Base-by-base conservation (phyloP, 768 basidiomycete genomes). In the Kwoniella dejecticola region DNA sequence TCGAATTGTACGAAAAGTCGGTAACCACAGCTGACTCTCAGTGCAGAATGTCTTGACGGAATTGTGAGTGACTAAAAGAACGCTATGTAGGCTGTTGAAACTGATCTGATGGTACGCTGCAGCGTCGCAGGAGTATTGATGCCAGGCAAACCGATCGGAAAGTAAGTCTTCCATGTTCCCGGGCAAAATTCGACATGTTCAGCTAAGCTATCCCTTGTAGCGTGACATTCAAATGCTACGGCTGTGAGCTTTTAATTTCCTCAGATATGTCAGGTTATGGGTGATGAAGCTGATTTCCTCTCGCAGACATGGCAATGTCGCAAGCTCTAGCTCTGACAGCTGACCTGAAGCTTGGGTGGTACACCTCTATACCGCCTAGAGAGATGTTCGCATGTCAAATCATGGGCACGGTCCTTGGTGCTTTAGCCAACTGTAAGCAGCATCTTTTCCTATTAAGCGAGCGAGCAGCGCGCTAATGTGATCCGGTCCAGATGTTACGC, bases 31-130 rank as follows among this genome's bases (percentile, higher is more conserved):
- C 67, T 67, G 63, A 70, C 50, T 2, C 5, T 5, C 40, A 4
- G n/a, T 46, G 11, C 47, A 76, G 69, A 80, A 80, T 50, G 79
- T 80, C n/a, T 38, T 80, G 38, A 80, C 78, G 1, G 79, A 80
- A 49, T 78, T 79, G 77, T 76, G 29, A 67, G 75, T 23, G 26
- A 19, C 7, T 27, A n/a, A n/a, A n/a, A n/a, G 11, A 29, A 10
- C 24, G 10, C 24, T 48, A 15, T 27, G 10, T 44, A 17, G 17
- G 2, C 29, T 15, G 13, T 19, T 36, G 7, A 36, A 13, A 62
- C 52, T 68, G 17, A 63, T 36, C n/a, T 36, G 33, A n/a, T n/a
- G n/a, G n/a, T 36, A 27, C 12, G 5, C 2, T 26, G 6, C 30
- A 78, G 77, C 47, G 73, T 79, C 1, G 77, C 77, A 13, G 77